Evolutionary conservation across 2,329 filamentous ascomycete species (phyloP), one percentile per base, ranked within the genome.

Genomic region (Chrysoporthe deuterocubensis): DNA sequence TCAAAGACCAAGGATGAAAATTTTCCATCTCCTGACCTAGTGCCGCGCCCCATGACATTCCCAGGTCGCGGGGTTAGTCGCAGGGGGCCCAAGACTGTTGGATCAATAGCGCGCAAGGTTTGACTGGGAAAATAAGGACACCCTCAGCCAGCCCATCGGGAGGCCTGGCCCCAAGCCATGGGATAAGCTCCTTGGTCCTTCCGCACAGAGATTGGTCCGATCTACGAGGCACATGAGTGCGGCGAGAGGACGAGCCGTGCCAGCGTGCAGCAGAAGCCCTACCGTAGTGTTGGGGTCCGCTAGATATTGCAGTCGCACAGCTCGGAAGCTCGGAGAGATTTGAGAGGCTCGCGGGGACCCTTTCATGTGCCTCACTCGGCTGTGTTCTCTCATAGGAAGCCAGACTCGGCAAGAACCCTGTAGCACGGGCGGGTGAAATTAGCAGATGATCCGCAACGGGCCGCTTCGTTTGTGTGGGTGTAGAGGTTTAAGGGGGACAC

Each of bases 361-460:
- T 58, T 59, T 50, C 42, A 46, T 59, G 21, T 65, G 57, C 60
- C 60, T 62, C 56, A 42, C 32, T 64, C 52, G 62, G 59, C 42
- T 63, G 42, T 56, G 40, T 32, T 56, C 43, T 32, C 64, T 83
- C 80, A 88, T 71, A 88, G 82, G 78, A 88, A 88, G 73, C 86
- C 86, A 71, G 86, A 88, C 77, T 88, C 86, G 73, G 86, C 86
- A 73, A 88, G 77, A 68, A 88, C 86, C 80, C 86, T 88, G 76
- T 73, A 73, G 68, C 71, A 71, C 64, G 71, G 37, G 62, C 52
- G 44, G 58, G 58, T 57, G 66, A 64, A 71, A 72, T 74, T 67
- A 76, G 72, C 69, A 48, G 50, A 58, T 67, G 66, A 57, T 54
- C 54, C 50, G 32, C 43, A 7, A 37, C 14, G 43, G 44, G 42